phyloP scores from a whole-genome alignment of 2,329 filamentous ascomycete species.

The Sporothrix brunneoviolacea region DNA sequence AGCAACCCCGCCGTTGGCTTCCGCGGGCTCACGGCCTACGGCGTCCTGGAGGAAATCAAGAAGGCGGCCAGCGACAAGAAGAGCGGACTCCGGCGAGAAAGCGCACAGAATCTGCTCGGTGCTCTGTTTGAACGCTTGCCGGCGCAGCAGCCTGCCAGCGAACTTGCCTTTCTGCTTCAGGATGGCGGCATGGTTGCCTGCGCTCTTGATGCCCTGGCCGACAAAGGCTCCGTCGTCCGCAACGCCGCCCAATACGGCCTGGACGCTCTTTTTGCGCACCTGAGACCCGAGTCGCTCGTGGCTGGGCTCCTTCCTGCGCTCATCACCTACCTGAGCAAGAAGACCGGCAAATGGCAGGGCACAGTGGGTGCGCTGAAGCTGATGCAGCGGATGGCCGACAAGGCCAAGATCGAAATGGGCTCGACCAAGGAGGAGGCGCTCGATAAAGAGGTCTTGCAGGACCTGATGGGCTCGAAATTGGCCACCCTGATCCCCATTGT shows the following conservation, averaged over 20 bases:
- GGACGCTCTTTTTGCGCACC: slow-evolving; percentile 74
- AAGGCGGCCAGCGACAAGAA: slow-evolving; percentile 92
- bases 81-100: slow-evolving; percentile 75
- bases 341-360: slow-evolving; percentile 94
- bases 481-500: slow-evolving; percentile 85
- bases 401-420: slow-evolving; percentile 79
- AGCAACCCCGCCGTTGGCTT: slow-evolving; percentile 43
- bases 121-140: slow-evolving; percentile 90
- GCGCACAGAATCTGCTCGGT: slow-evolving; percentile 89
- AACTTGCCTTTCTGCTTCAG: slow-evolving; percentile 75
- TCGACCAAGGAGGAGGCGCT: slow-evolving; percentile 72
- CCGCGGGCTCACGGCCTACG: slow-evolving; percentile 46
- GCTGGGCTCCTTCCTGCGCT: slow-evolving; percentile 74
- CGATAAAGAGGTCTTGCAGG: slow-evolving; percentile 82
- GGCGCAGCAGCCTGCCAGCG: slow-evolving; percentile 65
- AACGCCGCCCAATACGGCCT: slow-evolving; percentile 92
- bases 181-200: slow-evolving; percentile 65
- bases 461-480: slow-evolving; percentile 82
- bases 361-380: slow-evolving; percentile 79
- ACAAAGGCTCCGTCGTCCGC: slow-evolving; percentile 82
- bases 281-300: slow-evolving; percentile 77
- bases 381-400: slow-evolving; percentile 89
- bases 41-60: slow-evolving; percentile 48
- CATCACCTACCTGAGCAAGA: slow-evolving; percentile 68
- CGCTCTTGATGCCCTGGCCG: slow-evolving; percentile 77